These are phyloP conservation scores for Pseudoperonospora humuli DNA, from an alignment of 352 stramenopile species.

Conservation along the genomic window DNA sequence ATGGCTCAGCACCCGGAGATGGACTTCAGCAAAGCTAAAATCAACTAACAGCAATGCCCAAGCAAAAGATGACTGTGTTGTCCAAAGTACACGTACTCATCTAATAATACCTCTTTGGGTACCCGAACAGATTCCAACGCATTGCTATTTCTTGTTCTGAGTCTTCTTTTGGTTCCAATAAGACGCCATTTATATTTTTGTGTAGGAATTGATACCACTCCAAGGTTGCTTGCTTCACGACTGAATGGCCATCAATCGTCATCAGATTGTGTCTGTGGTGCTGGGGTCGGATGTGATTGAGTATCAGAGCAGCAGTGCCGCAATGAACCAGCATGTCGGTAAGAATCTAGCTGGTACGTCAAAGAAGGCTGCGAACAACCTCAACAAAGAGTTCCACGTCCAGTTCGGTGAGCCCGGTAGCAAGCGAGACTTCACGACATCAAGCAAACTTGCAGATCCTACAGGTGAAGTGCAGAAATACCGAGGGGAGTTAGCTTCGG, in stretches of 20 bases:
- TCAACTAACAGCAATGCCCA: constrained; percentile 56
- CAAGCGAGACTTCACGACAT: constrained; percentile 51
- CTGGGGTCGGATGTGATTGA: too few species aligned
- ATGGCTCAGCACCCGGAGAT: constrained; percentile 99
- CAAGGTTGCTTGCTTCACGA: neutral
- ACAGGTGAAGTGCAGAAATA: constrained; percentile 65
- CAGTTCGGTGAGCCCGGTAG: too few species aligned
- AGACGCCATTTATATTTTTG: constrained; percentile 12
- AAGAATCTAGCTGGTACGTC: constrained; percentile 5
- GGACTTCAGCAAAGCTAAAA: constrained; percentile 98
- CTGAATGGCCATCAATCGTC: constrained; percentile 13
- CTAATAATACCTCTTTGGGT: constrained; percentile 22
- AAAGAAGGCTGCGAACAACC: constrained; percentile 22
- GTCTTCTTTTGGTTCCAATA: neutral
- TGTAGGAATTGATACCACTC: neutral
- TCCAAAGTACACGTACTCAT: neutral
- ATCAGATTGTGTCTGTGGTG: constrained; percentile 53
- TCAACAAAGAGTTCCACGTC: constrained; percentile 63
- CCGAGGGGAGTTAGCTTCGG: constrained; percentile 35
- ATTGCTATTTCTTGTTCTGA: constrained; percentile 8
- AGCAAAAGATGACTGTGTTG: neutral
- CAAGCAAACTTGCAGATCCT: constrained; percentile 40
- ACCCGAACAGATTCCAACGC: constrained; percentile 11
- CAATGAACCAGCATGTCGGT: constrained; percentile 41
- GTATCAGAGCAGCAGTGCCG: constrained; percentile 39